Evolutionary conservation across 768 basidiomycete species (phyloP).

Genomic region (Boletus sensibilis): DNA sequence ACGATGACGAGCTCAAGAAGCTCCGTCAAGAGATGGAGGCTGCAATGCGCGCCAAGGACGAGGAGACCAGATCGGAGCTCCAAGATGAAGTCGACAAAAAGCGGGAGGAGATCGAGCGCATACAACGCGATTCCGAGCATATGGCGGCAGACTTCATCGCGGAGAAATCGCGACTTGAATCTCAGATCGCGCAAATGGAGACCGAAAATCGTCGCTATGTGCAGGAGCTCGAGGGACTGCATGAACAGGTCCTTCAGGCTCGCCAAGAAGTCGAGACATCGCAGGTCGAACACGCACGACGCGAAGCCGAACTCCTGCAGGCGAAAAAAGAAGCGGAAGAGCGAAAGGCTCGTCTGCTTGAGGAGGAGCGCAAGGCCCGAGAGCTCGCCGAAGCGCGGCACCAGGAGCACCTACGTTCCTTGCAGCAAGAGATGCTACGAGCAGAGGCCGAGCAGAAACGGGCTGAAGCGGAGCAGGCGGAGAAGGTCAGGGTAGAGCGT

Average conservation of each 20-base stretch:
- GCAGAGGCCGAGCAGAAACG: conserved; percentile 24
- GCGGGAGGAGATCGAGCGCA: conserved; percentile 43
- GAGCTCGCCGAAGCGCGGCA: conserved; percentile 29
- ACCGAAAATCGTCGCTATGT: conserved; percentile 17
- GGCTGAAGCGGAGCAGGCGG: conserved; percentile 24
- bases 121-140: conserved; percentile 40
- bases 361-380: conserved; percentile 32
- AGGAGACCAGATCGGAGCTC: conserved; percentile 45
- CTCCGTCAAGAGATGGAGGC: conserved; percentile 48
- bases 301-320: conserved; percentile 28
- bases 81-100: conserved; percentile 44
- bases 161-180: conserved; percentile 37
- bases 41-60: conserved; percentile 45
- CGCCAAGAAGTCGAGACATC: conserved; percentile 29
- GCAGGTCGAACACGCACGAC: conserved; percentile 28
- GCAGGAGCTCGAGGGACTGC: conserved; percentile 23
- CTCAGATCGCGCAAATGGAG: conserved; percentile 29
- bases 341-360: conserved; percentile 27
- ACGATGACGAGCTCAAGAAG: conserved; percentile 46
- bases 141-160: conserved; percentile 40
- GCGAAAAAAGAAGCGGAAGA: conserved; percentile 29
- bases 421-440: conserved; percentile 29
- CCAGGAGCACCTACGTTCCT: conserved; percentile 29
- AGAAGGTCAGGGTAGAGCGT: conserved; percentile 26
- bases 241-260: conserved; percentile 30